Base-by-base conservation (phyloP, 2,329 filamentous ascomycete species). In the Aureobasidium namibiae region DNA sequence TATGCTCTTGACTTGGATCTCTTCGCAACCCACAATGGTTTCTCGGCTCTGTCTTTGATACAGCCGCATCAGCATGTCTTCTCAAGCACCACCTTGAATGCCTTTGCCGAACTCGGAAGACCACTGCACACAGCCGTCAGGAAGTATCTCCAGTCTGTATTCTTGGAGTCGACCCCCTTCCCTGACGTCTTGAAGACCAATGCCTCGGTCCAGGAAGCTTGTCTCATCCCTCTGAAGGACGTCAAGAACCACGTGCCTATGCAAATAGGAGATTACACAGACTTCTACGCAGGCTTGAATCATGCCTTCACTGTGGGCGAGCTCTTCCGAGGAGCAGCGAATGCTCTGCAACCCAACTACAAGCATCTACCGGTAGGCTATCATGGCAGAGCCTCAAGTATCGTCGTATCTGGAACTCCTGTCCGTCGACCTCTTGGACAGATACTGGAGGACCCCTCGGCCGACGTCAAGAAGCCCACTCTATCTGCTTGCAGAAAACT, bases 271-370 rank as follows among this genome's bases (percentile, higher is more conserved):
- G 89, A 92, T 70, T 94, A 92, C 71, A 90, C 89, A 1, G 89
- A 94, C 72, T 94, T 94, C 75, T 94, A 90, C 68, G 89, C 87
- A 10, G 89, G 89, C 14, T 75, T 86, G 63, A 87, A 92, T 69
- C 89, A 94, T 73, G 89, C 89, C 18, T 86, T 84, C 74, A 87
- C 86, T 60, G 80, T 87, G 16, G 88, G 88, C 4, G 78, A 80
- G 11, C 78, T 92, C 62, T 90, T 92, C 74, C 82, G 89, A 44
- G 88, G 87, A 0, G 80, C 85, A 0, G 78, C 82, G 42, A 87
- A 89, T 66, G 88, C 88, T 0, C 76, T 94, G 24, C 87, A 91
- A 70, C 86, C 87, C 29, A 94, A 92, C 70, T 95, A 94, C 71
- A 88, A 81, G 61, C 86, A 91, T 66, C 76, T 95, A 1, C 90